Evolutionary conservation across 495 filamentous ascomycete genomes (phyloP).

Genomic region (Copromyces sp.): DNA sequence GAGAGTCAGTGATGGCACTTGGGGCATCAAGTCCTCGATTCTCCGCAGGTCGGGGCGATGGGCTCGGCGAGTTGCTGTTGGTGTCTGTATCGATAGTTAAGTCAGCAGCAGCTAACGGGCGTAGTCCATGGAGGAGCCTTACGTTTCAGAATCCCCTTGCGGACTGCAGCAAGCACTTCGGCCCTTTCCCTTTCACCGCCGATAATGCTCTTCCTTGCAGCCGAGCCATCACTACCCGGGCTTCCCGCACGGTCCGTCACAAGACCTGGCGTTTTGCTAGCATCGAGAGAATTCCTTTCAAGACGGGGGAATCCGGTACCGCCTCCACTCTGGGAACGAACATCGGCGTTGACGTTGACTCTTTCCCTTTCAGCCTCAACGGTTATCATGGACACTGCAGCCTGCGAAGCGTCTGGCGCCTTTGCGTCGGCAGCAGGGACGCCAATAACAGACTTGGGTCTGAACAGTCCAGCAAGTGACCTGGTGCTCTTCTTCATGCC

Average conservation of each 20-base stretch:
- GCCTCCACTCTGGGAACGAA: slow-evolving; percentile 56
- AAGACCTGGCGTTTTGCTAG: slow-evolving; percentile 31
- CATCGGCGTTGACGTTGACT: slow-evolving; percentile 67
- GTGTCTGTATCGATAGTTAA: slow-evolving; percentile 10
- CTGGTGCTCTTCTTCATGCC: slow-evolving; percentile 88
- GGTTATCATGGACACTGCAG: slow-evolving; percentile 85
- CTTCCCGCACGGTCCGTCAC: slow-evolving; percentile 41
- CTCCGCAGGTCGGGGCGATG: slow-evolving; percentile 50
- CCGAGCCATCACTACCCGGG: slow-evolving; percentile 47
- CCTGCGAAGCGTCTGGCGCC: slow-evolving; percentile 57
- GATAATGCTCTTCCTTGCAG: slow-evolving; percentile 72
- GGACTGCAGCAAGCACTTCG: slow-evolving; percentile 79
- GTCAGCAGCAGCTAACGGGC: not conserved
- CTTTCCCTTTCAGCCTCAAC: slow-evolving; percentile 86
- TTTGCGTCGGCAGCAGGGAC: slow-evolving; percentile 56
- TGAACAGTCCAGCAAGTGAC: slow-evolving; percentile 88
- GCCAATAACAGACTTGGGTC: slow-evolving; percentile 85
- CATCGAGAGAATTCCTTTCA: slow-evolving; percentile 70
- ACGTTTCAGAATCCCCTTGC: slow-evolving; percentile 95
- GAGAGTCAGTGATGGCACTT: slow-evolving; percentile 56
- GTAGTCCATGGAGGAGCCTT: slow-evolving; percentile 26
- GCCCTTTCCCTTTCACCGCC: slow-evolving; percentile 85
- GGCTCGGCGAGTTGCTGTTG: slow-evolving; percentile 53
- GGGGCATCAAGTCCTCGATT: slow-evolving; percentile 41
- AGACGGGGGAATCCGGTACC: slow-evolving; percentile 81